Conservation (phyloP, 1,284 basidiomycete species). For the Sphagnurus paluster region DNA sequence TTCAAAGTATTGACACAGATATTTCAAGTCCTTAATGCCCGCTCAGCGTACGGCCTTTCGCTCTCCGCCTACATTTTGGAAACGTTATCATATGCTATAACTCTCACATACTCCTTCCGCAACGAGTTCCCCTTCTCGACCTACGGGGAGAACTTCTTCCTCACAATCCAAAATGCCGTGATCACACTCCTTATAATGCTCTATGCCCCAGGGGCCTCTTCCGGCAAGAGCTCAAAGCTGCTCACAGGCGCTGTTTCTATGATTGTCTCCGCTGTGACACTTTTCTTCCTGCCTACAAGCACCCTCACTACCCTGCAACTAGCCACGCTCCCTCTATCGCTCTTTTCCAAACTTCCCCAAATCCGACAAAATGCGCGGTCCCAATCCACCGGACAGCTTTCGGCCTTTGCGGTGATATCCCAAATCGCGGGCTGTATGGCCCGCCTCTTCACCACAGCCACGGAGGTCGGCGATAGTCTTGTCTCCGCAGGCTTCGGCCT, state of each 20-base stretch:
- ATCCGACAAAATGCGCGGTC: slow-evolving; percentile 77
- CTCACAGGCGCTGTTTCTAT: slow-evolving; percentile 41
- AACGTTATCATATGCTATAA: slow-evolving; percentile 80
- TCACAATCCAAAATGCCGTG: slow-evolving; percentile 76
- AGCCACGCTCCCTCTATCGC: slow-evolving; percentile 79
- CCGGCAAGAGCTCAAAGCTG: slow-evolving; percentile 29
- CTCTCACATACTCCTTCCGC: slow-evolving; percentile 74
- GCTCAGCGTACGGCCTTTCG: slow-evolving; percentile 79
- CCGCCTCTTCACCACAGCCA: slow-evolving; percentile 85
- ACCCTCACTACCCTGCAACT: slow-evolving; percentile 70
- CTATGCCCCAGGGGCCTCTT: slow-evolving; percentile 38
- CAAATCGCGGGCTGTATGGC: slow-evolving; percentile 86
- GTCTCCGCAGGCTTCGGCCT: slow-evolving; percentile 81
- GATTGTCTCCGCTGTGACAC: slow-evolving; percentile 39
- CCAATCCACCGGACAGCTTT: slow-evolving; percentile 86
- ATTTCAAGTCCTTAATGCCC: slow-evolving; percentile 45
- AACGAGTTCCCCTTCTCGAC: slow-evolving; percentile 87
- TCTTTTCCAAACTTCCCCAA: slow-evolving; percentile 87
- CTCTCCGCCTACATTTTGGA: slow-evolving; percentile 77
- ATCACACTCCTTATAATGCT: slow-evolving; percentile 76
- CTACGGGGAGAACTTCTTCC: slow-evolving; percentile 87
- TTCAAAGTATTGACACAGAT: background rate
- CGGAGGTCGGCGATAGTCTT: slow-evolving; percentile 81
- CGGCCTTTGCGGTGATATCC: slow-evolving; percentile 83
- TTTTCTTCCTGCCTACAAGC: slow-evolving; percentile 51